Evolutionary conservation across 129 eudicot genomes (phyloP), one percentile per base, ranked within the genome.

Genomic region (Pulicaria dysenterica): DNA sequence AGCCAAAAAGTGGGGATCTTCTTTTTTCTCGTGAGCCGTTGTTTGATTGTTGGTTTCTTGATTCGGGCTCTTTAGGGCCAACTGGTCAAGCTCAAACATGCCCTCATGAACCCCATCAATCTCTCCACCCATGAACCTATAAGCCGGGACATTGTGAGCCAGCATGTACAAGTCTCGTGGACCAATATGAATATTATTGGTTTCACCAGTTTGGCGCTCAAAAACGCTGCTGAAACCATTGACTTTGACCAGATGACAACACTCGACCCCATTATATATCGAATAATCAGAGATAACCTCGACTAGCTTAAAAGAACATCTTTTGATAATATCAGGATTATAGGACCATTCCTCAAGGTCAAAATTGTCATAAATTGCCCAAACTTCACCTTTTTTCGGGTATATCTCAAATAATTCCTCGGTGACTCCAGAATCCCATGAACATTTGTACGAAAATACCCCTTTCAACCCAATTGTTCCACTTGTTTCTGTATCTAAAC

Each of bases 341-440:
- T 77, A 78, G 16, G 83, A 83, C 95, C 95, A 88, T 49, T 80
- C 84, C 11, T 82, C 89, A 47, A 85, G 90, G 72, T 75, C 81
- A 77, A 83, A 88, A 48, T 88, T 75, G 68, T 88, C 84, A 58
- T 83, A 88, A 16, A 88, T 51, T 40, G 95, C 95, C 95, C 95
- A 88, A 60, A 88, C 75, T 49, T 88, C 90, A 51, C 85, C 85
- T 70, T 74, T 83, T 80, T 58, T 75, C 3, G 95, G 95, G 63
- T 82, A 85, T 57, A 88, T 85, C 61, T 78, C 84, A 17, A 85
- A 80, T 70, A 80, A 82, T 34, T 88, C 88, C 39, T 77, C 65
- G 0, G 83, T 80, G 37, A 79, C 74, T 40, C 84, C 85, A 7
- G 81, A 66, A 55, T 64, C 72, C 81, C 85, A 83, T 5, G 81